Percentiles rank a stretch among this genome's conserved stretches.
Evolutionary conservation across 805 yeast species (phyloP).

Genomic region (Schwanniomyces occidentalis): DNA sequence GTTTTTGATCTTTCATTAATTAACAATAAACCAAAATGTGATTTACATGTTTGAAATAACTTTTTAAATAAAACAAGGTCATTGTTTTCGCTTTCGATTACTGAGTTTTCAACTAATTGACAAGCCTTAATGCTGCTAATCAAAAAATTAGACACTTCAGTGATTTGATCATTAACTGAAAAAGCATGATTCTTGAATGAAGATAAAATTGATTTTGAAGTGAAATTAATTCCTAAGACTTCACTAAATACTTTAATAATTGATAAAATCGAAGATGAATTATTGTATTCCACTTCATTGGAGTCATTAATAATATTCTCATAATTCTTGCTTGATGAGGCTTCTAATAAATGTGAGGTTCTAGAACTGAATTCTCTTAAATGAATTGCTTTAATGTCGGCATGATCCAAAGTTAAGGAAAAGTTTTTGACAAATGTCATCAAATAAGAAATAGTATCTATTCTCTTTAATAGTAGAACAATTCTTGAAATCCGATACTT

Average conservation of each 20-base stretch:
- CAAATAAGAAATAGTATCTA: constrained; percentile 33
- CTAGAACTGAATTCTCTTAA: constrained; percentile 63
- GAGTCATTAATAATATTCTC: constrained; percentile 11
- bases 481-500: constrained; percentile 24
- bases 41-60: constrained; percentile 25
- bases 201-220: constrained; percentile 31
- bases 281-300: constrained; percentile 24
- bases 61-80: constrained; percentile 24
- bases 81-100: constrained; percentile 15
- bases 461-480: constrained; percentile 26
- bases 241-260: constrained; percentile 36
- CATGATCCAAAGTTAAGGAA: constrained; percentile 17
- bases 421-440: constrained; percentile 33
- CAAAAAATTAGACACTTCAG: constrained; percentile 25
- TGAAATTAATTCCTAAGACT: constrained; percentile 25
- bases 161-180: constrained; percentile 32
- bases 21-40: constrained; percentile 35
- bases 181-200: constrained; percentile 30
- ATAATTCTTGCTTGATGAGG: constrained; percentile 43
- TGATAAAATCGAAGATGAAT: constrained; percentile 34
- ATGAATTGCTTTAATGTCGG: constrained; percentile 51
- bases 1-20: constrained; percentile 15
- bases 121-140: constrained; percentile 22
- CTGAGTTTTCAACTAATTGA: constrained; percentile 7
- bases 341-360: constrained; percentile 68